A percentile compares a stretch with the other conserved stretches of the same genome.
Evolutionary conservation across 495 filamentous ascomycete genomes (phyloP).

Genomic region (Penicillium manginii): DNA sequence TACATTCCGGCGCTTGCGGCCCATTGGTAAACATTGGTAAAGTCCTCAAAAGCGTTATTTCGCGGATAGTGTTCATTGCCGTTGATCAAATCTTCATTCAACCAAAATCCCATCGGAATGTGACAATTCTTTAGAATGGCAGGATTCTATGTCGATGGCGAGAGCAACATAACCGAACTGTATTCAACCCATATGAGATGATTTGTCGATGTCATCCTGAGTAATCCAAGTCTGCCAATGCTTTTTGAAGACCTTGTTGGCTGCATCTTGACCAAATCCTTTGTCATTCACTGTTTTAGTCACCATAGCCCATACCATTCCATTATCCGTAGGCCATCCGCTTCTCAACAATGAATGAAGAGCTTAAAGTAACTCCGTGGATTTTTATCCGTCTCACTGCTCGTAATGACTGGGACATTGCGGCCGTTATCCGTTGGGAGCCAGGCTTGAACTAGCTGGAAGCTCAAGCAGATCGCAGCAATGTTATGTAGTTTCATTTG

Average conservation of each 20-base stretch:
- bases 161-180: constrained; percentile 51
- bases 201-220: constrained; percentile 59
- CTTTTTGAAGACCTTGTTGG: constrained; percentile 56
- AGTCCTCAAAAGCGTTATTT: not conserved
- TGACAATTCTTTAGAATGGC: not conserved
- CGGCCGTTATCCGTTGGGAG: constrained; percentile 1
- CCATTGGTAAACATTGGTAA: not conserved
- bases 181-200: constrained; percentile 57
- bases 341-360: constrained; percentile 61
- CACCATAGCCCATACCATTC: constrained; percentile 59
- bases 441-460: not conserved
- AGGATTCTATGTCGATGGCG: too few relatives aligned
- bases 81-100: constrained; percentile 61
- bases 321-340: constrained; percentile 59
- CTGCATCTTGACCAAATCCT: constrained; percentile 54
- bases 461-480: not conserved
- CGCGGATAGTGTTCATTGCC: constrained; percentile 54
- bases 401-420: not conserved
- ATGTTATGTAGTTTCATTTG: not conserved
- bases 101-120: constrained; percentile 64
- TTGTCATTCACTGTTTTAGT: constrained; percentile 51
- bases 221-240: constrained; percentile 66
- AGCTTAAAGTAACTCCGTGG: constrained; percentile 65
- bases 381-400: constrained; percentile 25
- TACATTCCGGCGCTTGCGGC: not conserved